A percentile compares a stretch with the other conserved stretches of the same genome.
Conservation (phyloP, 2,329 filamentous ascomycete species). For the Alternaria angustiovoidea region DNA sequence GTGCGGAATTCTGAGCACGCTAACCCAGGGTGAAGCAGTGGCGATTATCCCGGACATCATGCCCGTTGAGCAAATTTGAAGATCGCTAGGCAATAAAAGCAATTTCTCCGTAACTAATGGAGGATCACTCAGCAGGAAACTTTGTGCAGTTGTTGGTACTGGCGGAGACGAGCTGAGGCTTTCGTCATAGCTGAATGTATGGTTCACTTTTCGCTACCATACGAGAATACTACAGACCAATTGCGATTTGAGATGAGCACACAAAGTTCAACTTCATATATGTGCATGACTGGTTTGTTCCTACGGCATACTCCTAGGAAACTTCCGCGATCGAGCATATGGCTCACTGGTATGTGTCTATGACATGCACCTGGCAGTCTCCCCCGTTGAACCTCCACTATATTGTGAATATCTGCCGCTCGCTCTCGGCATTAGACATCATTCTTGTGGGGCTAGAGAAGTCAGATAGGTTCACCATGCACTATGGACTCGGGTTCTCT, state of each 20-base stretch:
- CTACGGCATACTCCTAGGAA: no score
- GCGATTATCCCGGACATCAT: not conserved
- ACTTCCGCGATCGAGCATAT: no score
- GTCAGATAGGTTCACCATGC: no score
- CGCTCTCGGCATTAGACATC: not conserved
- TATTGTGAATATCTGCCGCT: not conserved
- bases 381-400: not conserved
- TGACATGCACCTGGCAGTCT: not conserved
- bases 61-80: not conserved
- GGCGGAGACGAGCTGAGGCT: not conserved
- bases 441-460: not conserved
- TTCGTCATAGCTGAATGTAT: not conserved
- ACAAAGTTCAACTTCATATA: no score
- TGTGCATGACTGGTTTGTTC: no score
- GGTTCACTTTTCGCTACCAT: no score
- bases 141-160: not conserved
- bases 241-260: no score
- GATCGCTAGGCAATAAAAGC: not conserved
- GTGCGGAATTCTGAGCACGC: constrained; percentile 1
- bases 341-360: not conserved
- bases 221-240: no score
- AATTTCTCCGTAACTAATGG: not conserved
- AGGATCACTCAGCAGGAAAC: not conserved
- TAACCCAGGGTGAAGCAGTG: not conserved
- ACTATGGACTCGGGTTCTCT: not conserved